Evolutionary conservation across 192 early-diverging fungal genomes (phyloP), one percentile per base, ranked within the genome.

Genomic region (Geranomyces variabilis): DNA sequence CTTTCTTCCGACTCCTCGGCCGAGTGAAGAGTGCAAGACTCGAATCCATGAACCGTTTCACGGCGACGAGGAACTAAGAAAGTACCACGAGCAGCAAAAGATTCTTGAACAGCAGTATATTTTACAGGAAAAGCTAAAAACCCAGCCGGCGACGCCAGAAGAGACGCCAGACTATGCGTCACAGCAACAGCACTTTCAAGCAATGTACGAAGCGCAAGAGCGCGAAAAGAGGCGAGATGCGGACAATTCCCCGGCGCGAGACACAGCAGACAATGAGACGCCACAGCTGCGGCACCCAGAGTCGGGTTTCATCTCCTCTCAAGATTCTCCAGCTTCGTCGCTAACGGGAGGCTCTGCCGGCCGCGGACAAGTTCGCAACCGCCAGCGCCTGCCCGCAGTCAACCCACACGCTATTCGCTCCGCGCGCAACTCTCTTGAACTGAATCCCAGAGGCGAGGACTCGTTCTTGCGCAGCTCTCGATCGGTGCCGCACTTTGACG

Each of bases 341-440:
- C 58, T 28, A 8, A 19, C 58, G 29, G 29, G 12, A 19, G 8
- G 29, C 31, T 19, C 58, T 28, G 29, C 21, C 58, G 29, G 12
- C 4, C 51, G 51, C 4, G 51, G 51, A 6, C 19, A 4, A 17
- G 17, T n/a, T 24, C 19, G 51, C 19, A 53, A 53, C 51, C 19
- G 51, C 19, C 3, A 28, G 58, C 67, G 56, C 24, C 21, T 49
- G 21, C 68, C 68, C 14, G 68, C 41, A 2, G 68, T 70, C 2
- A 70, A 70, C 43, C 68, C 68, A 1, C 57, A 60, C 43, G 68
- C 68, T 24, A 70, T 70, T 33, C 28, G 41, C 21, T 41, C 24
- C 15, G 68, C 68, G 1, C 68, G 68, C 1, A 60, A 70, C 41
- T 70, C 68, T n/a, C 56, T 70, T 1, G 68, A 70, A n/a, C 68